phyloP scores from a whole-genome alignment of 1,139 yeast genomes.

The Suhomyces coccinellae region DNA sequence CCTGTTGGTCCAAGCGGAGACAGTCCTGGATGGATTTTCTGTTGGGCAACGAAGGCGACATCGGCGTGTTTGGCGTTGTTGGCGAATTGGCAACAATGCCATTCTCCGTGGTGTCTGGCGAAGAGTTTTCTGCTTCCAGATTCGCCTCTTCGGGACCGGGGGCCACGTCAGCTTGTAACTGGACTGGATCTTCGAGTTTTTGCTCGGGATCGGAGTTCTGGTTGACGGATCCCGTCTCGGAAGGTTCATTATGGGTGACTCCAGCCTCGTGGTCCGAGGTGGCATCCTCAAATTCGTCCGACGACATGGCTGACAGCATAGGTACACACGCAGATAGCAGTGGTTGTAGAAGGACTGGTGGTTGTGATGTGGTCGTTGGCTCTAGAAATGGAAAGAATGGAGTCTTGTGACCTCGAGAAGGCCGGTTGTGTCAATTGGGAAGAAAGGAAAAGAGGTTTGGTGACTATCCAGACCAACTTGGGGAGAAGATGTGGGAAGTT shows the following conservation, averaged over 20 bases:
- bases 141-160: constrained; percentile 1
- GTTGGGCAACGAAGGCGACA: constrained; percentile 24
- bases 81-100: constrained; percentile 1
- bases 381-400: too few species aligned
- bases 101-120: neutral
- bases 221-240: neutral
- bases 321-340: neutral
- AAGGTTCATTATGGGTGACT: neutral
- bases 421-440: too few species aligned
- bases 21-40: constrained; percentile 32
- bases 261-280: constrained; percentile 4
- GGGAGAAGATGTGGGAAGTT: neutral
- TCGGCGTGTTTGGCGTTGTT: constrained; percentile 1
- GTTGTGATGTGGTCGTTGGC: too few species aligned
- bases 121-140: neutral
- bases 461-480: neutral
- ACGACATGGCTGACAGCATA: constrained; percentile 10
- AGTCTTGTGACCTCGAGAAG: too few species aligned
- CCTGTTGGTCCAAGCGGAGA: constrained; percentile 29
- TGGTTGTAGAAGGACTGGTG: neutral
- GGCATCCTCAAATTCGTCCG: constrained; percentile 27
- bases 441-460: too few species aligned
- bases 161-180: neutral
- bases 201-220: neutral
- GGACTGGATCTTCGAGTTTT: neutral